Evolutionary conservation across 2,329 filamentous ascomycete genomes (phyloP).

Genomic region (Teratosphaeria viscida): DNA sequence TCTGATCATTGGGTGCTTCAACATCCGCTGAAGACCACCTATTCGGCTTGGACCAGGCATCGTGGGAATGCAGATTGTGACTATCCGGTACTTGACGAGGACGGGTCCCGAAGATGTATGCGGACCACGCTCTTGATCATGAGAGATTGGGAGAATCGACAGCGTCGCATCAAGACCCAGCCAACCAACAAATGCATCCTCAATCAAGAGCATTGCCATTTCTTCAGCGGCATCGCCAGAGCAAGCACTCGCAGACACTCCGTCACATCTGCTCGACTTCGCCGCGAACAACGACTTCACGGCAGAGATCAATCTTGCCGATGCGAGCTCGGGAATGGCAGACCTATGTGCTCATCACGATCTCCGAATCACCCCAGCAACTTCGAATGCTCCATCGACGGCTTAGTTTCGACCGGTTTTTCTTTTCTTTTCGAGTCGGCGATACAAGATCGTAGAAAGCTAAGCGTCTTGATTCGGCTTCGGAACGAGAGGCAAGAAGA

Average conservation of each 20-base stretch:
- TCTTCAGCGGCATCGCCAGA: background rate
- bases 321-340: too few species aligned
- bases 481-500: too few species aligned
- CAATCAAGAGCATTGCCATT: background rate
- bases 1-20: background rate
- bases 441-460: background rate
- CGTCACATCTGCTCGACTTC: background rate
- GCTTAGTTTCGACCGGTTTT: background rate
- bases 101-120: conserved; percentile 7
- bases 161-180: background rate
- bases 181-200: background rate
- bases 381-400: background rate
- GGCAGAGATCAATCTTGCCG: background rate
- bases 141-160: background rate
- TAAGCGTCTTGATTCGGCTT: background rate
- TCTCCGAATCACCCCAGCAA: background rate
- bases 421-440: background rate
- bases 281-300: background rate
- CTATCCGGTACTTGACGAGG: background rate
- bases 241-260: background rate
- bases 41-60: background rate
- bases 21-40: background rate
- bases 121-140: background rate
- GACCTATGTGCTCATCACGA: background rate
- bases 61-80: background rate